phyloP scores from a whole-genome alignment of 2,329 filamentous ascomycete species.

The Epichloe sp. region DNA sequence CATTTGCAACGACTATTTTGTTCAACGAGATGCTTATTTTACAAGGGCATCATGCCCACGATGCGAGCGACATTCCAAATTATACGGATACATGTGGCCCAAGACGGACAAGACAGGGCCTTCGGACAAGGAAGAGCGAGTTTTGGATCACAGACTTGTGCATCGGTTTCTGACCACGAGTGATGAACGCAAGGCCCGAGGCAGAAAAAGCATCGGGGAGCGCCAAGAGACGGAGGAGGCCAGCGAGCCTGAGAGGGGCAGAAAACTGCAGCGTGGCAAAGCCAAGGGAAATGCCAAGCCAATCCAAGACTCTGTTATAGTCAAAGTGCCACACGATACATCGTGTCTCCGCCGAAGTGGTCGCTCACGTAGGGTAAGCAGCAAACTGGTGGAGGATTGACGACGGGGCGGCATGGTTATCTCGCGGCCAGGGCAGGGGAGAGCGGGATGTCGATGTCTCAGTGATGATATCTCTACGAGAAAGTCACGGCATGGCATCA shows the following conservation, averaged over 20 bases:
- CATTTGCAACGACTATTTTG: slow-evolving; percentile 69
- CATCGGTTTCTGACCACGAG: slow-evolving; percentile 68
- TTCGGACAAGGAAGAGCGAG: slow-evolving; percentile 54
- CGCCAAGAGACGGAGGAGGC: slow-evolving; percentile 15
- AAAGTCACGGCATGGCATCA: neutral
- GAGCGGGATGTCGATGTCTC: neutral
- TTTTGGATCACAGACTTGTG: slow-evolving; percentile 76
- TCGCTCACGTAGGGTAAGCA: slow-evolving; percentile 21
- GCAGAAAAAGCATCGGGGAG: slow-evolving; percentile 21
- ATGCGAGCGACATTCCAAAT: slow-evolving; percentile 87
- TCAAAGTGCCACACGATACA: neutral
- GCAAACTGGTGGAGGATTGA: slow-evolving; percentile 14
- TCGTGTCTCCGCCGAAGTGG: slow-evolving; percentile 20
- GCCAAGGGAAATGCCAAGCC: slow-evolving; percentile 7
- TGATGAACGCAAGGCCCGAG: slow-evolving; percentile 47
- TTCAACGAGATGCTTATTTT: slow-evolving; percentile 78
- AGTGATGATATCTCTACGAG: neutral
- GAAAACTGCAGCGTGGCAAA: neutral
- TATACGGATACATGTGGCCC: slow-evolving; percentile 92
- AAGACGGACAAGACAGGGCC: slow-evolving; percentile 77
- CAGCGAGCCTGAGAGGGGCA: slow-evolving; percentile 11
- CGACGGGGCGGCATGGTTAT: too few relatives aligned
- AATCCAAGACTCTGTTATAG: neutral
- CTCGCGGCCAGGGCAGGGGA: too few relatives aligned
- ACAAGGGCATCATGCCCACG: slow-evolving; percentile 78